Percentiles rank a stretch among this genome's conserved stretches.
phyloP scores from a whole-genome alignment of 2,329 filamentous ascomycete species.

The Lachnellula suecica region DNA sequence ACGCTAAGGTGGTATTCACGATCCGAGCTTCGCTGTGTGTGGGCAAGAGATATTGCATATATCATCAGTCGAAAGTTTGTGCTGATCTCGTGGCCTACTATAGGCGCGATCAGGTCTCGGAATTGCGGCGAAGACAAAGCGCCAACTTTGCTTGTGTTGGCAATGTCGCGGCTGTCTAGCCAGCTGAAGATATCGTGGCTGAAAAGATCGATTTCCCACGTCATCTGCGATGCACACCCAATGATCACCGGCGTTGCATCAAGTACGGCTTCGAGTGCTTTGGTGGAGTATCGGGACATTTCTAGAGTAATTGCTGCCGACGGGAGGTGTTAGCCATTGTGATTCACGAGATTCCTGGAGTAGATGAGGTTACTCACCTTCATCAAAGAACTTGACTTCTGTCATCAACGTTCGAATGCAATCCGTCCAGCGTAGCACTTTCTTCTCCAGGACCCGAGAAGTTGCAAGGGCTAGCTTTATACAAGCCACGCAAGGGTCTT shows the following conservation, averaged over 20 bases:
- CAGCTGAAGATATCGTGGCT: slow-evolving; percentile 2
- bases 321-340: too few relatives aligned
- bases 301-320: background rate
- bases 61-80: too few relatives aligned
- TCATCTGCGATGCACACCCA: slow-evolving; percentile 3
- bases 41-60: too few relatives aligned
- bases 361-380: too few relatives aligned
- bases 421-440: slow-evolving; percentile 5
- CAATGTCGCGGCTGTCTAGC: background rate
- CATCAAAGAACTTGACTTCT: too few relatives aligned
- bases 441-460: background rate
- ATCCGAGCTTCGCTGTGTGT: too few relatives aligned
- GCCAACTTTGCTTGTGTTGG: slow-evolving; percentile 8
- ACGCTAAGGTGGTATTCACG: too few relatives aligned
- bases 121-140: slow-evolving; percentile 8
- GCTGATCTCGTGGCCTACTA: background rate
- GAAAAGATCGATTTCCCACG: slow-evolving; percentile 7
- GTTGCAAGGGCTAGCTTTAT: background rate
- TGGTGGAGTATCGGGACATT: background rate
- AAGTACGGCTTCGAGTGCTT: background rate
- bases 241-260: slow-evolving; percentile 1
- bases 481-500: slow-evolving; percentile 6
- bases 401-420: slow-evolving; percentile 5
- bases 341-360: too few relatives aligned
- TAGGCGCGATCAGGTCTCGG: slow-evolving; percentile 1